phyloP scores from a whole-genome alignment of 1,139 yeast genomes.

The Nakaseomyces glabratus region DNA sequence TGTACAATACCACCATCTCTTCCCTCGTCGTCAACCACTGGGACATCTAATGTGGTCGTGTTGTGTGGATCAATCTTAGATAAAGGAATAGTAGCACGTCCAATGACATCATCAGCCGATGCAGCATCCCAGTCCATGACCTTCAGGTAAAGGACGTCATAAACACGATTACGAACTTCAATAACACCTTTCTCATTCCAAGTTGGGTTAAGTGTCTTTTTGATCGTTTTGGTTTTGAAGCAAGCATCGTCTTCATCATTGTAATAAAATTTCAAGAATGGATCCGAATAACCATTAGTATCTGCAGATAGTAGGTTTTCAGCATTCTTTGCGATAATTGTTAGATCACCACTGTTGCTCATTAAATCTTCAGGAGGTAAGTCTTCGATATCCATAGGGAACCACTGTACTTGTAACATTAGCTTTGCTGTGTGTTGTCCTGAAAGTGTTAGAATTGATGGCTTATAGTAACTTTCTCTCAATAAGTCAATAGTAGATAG shows the following conservation, averaged over 20 bases:
- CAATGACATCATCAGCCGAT: constrained; percentile 72
- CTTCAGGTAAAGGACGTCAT: constrained; percentile 48
- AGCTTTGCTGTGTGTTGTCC: constrained; percentile 42
- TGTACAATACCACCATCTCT: constrained; percentile 59
- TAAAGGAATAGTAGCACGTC: constrained; percentile 54
- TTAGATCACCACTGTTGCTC: constrained; percentile 65
- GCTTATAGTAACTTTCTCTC: constrained; percentile 52
- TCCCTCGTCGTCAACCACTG: constrained; percentile 36
- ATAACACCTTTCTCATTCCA: constrained; percentile 62
- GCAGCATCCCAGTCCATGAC: constrained; percentile 92
- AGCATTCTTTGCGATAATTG: constrained; percentile 57
- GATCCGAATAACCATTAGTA: constrained; percentile 87
- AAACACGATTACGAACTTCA: constrained; percentile 49
- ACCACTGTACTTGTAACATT: constrained; percentile 61
- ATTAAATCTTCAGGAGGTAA: constrained; percentile 71
- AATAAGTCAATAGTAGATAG: constrained; percentile 64
- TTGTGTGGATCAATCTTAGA: constrained; percentile 51
- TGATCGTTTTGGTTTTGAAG: constrained; percentile 67
- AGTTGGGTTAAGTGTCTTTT: constrained; percentile 78
- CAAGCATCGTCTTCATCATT: constrained; percentile 48
- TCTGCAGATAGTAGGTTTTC: constrained; percentile 74
- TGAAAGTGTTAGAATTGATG: constrained; percentile 47
- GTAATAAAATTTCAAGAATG: constrained; percentile 61
- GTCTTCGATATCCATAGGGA: constrained; percentile 55
- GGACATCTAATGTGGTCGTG: constrained; percentile 44